Evolutionary conservation across 2,329 filamentous ascomycete genomes (phyloP).

Genomic region (Elsinoe fawcettii): DNA sequence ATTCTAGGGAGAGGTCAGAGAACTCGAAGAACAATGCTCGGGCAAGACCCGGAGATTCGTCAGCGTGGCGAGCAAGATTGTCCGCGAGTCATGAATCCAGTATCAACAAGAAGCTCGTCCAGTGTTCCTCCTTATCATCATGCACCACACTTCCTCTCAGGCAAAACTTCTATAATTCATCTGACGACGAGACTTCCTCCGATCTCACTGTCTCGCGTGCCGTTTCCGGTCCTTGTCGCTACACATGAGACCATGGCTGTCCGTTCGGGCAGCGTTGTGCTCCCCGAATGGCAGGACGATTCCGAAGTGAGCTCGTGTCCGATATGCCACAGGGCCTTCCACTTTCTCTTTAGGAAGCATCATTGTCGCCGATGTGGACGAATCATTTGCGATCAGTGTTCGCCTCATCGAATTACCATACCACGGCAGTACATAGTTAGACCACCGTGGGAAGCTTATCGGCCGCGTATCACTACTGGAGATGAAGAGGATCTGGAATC

Average conservation of each 20-base stretch:
- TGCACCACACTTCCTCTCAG: not conserved
- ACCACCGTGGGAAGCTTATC: slow-evolving; percentile 46
- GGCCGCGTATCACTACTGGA: slow-evolving; percentile 32
- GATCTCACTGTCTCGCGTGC: too few relatives aligned
- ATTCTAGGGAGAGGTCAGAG: too few relatives aligned
- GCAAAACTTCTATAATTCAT: not conserved
- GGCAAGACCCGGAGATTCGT: too few relatives aligned
- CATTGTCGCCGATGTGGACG: slow-evolving; percentile 93
- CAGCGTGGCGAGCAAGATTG: slow-evolving; percentile 6
- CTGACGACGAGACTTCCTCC: too few relatives aligned
- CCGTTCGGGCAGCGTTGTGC: slow-evolving; percentile 28
- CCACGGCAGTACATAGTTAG: slow-evolving; percentile 88
- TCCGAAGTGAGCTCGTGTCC: slow-evolving; percentile 73
- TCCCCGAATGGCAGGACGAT: slow-evolving; percentile 85
- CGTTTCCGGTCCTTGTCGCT: too few relatives aligned
- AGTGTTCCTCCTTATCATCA: not conserved
- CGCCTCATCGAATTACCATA: slow-evolving; percentile 90
- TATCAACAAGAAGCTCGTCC: slow-evolving; percentile 1
- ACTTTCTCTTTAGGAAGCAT: slow-evolving; percentile 80
- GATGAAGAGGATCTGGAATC: slow-evolving; percentile 31
- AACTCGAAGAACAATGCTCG: too few relatives aligned
- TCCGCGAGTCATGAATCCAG: slow-evolving; percentile 3
- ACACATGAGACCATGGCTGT: slow-evolving; percentile 8
- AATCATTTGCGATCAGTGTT: slow-evolving; percentile 84
- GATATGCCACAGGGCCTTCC: slow-evolving; percentile 73